Evolutionary conservation across 1,139 yeast species (phyloP).

Genomic region (Suhomyces ambrosiae): DNA sequence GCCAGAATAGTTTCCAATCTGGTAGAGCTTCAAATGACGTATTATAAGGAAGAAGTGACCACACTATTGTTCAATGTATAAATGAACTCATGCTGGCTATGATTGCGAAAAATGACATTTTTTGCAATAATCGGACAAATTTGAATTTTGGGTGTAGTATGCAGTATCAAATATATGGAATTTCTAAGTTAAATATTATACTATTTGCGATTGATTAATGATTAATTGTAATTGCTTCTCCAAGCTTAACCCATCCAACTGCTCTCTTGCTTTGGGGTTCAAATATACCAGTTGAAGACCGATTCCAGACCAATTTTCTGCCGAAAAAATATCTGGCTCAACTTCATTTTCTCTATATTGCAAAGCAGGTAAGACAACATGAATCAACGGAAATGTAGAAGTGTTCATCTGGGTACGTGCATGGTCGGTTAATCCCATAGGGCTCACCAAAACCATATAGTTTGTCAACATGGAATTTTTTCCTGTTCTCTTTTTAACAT

Average conservation of each 20-base stretch:
- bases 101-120: too few species aligned
- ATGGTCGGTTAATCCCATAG: slow-evolving; percentile 60
- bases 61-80: too few species aligned
- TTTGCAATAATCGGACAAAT: too few species aligned
- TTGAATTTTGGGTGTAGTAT: too few species aligned
- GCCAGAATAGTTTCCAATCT: too few species aligned
- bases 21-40: too few species aligned
- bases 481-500: slow-evolving; percentile 31
- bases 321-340: slow-evolving; percentile 25
- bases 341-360: slow-evolving; percentile 1
- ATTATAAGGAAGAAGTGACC: too few species aligned
- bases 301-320: slow-evolving; percentile 46
- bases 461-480: slow-evolving; percentile 22
- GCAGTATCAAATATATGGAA: background rate
- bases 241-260: slow-evolving; percentile 43
- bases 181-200: background rate
- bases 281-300: slow-evolving; percentile 43
- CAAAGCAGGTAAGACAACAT: slow-evolving; percentile 18
- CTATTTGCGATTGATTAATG: background rate
- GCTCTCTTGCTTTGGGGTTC: slow-evolving; percentile 43
- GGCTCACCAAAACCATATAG: slow-evolving; percentile 53
- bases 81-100: too few species aligned
- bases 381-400: slow-evolving; percentile 57
- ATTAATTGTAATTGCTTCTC: slow-evolving; percentile 27
- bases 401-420: slow-evolving; percentile 59